Conservation (phyloP, 257 asterid genomes). For the Cinchona pubescens region DNA sequence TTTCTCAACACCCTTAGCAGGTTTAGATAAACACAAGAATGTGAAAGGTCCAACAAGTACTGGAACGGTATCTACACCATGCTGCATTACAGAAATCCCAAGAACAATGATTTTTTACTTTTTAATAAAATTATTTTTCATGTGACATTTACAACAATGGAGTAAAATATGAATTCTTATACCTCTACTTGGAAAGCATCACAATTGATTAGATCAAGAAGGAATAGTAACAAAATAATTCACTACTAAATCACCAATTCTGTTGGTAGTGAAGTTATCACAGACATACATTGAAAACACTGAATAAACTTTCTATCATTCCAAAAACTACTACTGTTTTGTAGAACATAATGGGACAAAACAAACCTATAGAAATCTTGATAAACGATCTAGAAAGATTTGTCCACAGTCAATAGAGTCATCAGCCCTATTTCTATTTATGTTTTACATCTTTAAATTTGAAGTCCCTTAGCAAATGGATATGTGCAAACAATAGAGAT, state of each 20-base stretch:
- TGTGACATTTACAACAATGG: not conserved
- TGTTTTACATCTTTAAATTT: not conserved
- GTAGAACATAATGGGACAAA: not conserved
- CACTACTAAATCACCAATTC: not conserved
- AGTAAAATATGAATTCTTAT: not conserved
- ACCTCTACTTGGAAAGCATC: not conserved
- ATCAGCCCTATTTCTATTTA: not conserved
- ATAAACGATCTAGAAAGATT: not conserved
- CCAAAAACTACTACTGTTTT: too few relatives aligned
- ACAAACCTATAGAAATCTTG: not conserved
- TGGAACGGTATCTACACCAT: constrained; percentile 83
- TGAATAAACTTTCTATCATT: too few relatives aligned
- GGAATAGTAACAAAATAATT: not conserved
- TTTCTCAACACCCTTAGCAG: constrained; percentile 95
- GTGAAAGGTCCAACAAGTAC: constrained; percentile 89
- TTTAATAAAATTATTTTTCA: not conserved
- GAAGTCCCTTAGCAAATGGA: not conserved
- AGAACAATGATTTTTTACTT: constrained; percentile 15
- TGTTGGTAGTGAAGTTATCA: too few relatives aligned
- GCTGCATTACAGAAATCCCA: constrained; percentile 43
- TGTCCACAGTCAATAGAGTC: not conserved
- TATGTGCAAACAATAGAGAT: not conserved
- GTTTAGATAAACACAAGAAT: constrained; percentile 81
- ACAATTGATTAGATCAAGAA: not conserved
- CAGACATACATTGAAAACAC: too few relatives aligned